phyloP scores from a whole-genome alignment of 768 basidiomycete species.

The Calocybe indica region DNA sequence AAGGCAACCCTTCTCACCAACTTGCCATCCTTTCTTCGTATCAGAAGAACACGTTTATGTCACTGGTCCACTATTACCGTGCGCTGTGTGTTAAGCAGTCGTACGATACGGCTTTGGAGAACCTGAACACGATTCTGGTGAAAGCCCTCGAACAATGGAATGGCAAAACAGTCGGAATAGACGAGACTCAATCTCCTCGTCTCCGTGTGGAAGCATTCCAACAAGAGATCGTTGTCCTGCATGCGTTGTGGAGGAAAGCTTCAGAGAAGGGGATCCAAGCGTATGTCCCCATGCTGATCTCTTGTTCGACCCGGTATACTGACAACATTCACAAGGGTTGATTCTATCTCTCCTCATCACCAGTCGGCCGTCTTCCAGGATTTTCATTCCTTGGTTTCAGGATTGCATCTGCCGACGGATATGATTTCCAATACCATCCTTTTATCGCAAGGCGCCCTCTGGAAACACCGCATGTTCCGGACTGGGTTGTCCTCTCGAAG shows the following conservation, averaged over 20 bases:
- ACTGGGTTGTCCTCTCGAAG: constrained; percentile 21
- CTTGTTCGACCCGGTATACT: constrained; percentile 6
- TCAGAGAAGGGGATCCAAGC: constrained; percentile 50
- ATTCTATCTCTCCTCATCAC: constrained; percentile 40
- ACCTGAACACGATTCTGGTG: constrained; percentile 66
- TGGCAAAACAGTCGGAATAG: constrained; percentile 34
- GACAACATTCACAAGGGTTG: constrained; percentile 32
- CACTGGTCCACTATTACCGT: constrained; percentile 84
- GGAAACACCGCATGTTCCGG: constrained; percentile 77
- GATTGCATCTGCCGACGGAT: constrained; percentile 69
- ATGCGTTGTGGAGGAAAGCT: constrained; percentile 65
- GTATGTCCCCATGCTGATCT: constrained; percentile 31
- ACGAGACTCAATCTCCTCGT: constrained; percentile 36
- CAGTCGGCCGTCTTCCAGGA: constrained; percentile 44
- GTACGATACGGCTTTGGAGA: constrained; percentile 84
- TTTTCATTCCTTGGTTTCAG: constrained; percentile 56
- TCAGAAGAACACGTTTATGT: constrained; percentile 72
- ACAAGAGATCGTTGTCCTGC: constrained; percentile 68
- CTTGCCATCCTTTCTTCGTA: constrained; percentile 90
- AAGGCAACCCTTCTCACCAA: constrained; percentile 95
- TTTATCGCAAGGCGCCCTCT: constrained; percentile 75
- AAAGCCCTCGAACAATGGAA: constrained; percentile 62
- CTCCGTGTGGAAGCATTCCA: constrained; percentile 61
- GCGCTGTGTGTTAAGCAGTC: constrained; percentile 83
- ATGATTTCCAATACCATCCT: constrained; percentile 70